A percentile compares a stretch with the other conserved stretches of the same genome.
phyloP scores from a whole-genome alignment of 2,329 filamentous ascomycete species.

The Byssoonygena ceratinophila region DNA sequence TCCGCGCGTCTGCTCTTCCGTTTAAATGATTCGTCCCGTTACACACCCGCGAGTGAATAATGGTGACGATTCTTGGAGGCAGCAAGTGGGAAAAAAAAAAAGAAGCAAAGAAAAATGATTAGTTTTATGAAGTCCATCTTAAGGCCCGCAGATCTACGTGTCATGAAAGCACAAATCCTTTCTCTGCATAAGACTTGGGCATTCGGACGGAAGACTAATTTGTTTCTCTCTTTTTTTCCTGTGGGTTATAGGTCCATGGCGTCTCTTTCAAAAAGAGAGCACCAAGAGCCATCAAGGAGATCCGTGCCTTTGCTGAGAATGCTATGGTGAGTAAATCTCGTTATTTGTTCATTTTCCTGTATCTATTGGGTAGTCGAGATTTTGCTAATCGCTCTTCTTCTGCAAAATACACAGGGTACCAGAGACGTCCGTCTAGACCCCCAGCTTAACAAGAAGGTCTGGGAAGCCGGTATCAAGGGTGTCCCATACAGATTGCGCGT shows the following conservation, averaged over 20 bases:
- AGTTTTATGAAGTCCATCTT: conserved; percentile 63
- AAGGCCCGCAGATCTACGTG: conserved; percentile 28
- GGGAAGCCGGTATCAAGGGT: conserved; percentile 98
- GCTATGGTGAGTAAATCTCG: conserved; percentile 69
- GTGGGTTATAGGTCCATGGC: conserved; percentile 68
- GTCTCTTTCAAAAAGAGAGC: conserved; percentile 99
- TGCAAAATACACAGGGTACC: conserved; percentile 59
- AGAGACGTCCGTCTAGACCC: conserved; percentile 95
- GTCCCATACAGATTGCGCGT: conserved; percentile 94
- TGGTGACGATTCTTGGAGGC: not conserved
- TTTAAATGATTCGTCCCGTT: conserved; percentile 1
- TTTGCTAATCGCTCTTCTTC: not conserved
- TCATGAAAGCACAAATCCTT: conserved; percentile 13
- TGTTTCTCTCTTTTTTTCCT: conserved; percentile 27
- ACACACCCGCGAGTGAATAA: conserved; percentile 3
- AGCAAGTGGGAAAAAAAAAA: conserved; percentile 10
- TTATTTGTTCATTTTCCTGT: not conserved
- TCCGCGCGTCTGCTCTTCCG: not conserved
- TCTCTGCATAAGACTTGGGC: conserved; percentile 18
- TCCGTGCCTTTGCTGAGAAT: conserved; percentile 82
- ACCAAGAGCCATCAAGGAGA: conserved; percentile 98
- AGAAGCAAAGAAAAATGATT: conserved; percentile 30
- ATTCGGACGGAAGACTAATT: conserved; percentile 61
- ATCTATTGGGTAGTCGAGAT: not conserved
- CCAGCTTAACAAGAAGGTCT: conserved; percentile 99